Percentiles rank a stretch among this genome's conserved stretches.
Evolutionary conservation across 305 asterid species (phyloP).

Genomic region (Fraxinus dipetala): DNA sequence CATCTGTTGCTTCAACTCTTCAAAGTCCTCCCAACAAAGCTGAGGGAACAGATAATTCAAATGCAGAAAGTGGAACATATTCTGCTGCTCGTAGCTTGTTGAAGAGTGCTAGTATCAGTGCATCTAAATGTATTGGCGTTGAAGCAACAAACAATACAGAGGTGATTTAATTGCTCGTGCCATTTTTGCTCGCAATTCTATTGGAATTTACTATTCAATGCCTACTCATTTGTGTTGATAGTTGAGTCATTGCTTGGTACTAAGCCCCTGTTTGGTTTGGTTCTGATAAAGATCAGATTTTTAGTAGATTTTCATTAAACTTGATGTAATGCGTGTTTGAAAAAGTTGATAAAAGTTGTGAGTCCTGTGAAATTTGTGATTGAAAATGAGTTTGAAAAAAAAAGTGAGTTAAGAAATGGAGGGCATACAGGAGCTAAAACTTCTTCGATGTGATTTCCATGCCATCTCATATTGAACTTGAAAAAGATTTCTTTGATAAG

Average conservation of each 20-base stretch:
- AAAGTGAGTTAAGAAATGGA: neutral
- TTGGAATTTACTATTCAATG: neutral
- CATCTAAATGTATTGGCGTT: conserved; percentile 76
- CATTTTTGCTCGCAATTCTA: neutral
- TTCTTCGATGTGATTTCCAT: neutral
- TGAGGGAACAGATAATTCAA: conserved; percentile 37
- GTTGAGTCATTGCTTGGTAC: neutral
- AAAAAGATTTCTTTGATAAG: neutral
- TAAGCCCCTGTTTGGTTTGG: neutral
- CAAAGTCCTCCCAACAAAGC: conserved; percentile 56
- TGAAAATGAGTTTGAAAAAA: neutral
- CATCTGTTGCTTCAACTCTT: conserved; percentile 61
- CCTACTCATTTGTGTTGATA: neutral
- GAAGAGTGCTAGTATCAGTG: conserved; percentile 97
- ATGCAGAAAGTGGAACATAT: conserved; percentile 38
- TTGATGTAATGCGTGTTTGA: neutral
- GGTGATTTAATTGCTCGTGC: conserved; percentile 38
- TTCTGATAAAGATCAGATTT: neutral
- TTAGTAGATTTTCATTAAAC: too few relatives aligned
- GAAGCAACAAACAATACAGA: conserved; percentile 49
- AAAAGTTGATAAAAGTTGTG: neutral
- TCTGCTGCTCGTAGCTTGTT: conserved; percentile 79
- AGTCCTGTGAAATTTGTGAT: neutral
- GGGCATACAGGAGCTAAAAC: neutral
- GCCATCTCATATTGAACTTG: neutral